phyloP scores from a whole-genome alignment of 305 asterid genomes.

The Petunia hybrid region DNA sequence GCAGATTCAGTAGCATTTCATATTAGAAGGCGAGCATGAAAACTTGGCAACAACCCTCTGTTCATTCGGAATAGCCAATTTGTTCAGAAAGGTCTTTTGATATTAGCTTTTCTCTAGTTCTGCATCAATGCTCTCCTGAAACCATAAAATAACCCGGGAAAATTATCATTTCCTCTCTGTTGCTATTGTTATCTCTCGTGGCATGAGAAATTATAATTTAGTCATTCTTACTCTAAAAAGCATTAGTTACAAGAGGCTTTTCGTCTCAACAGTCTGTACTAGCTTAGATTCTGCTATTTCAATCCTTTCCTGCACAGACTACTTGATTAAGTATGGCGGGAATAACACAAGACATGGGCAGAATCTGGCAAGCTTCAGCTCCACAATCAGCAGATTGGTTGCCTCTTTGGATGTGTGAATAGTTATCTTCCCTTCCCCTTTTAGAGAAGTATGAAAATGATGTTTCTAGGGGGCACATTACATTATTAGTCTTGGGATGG shows the following conservation, averaged over 20 bases:
- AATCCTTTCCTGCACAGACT: neutral
- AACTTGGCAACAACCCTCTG: conserved; percentile 6
- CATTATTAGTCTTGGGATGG: neutral
- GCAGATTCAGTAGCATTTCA: conserved; percentile 28
- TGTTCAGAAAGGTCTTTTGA: neutral
- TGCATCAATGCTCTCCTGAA: neutral
- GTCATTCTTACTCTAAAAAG: conserved; percentile 11
- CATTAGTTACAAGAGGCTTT: neutral
- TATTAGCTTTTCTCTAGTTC: neutral
- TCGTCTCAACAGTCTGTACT: neutral
- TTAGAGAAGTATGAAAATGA: neutral
- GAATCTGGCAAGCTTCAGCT: neutral
- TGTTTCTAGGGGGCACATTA: neutral
- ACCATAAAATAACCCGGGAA: neutral
- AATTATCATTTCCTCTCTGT: neutral
- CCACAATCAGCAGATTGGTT: neutral
- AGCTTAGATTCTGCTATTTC: neutral
- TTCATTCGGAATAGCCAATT: neutral
- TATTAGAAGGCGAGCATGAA: conserved; percentile 94
- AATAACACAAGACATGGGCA: neutral
- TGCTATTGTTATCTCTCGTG: conserved; percentile 18
- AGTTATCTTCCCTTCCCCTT: neutral
- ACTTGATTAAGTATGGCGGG: neutral
- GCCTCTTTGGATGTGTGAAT: conserved; percentile 9
- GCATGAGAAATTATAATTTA: neutral